Base-by-base conservation (phyloP, 75 land plant genomes). In the Cryptomeria japonica region DNA sequence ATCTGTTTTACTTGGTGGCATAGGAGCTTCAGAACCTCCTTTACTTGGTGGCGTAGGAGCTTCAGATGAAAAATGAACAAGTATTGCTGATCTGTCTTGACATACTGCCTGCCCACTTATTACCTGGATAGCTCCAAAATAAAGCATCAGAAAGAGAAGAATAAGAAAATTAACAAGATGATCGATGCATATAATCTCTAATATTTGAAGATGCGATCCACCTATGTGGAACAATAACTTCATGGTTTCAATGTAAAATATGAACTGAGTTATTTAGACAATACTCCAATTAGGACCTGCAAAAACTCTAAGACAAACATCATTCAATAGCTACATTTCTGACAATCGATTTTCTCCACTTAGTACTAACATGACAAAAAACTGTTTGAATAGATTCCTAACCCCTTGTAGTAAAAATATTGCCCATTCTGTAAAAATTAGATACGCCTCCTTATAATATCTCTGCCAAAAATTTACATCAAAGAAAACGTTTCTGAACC, bases 101-200 rank as follows among this genome's bases (percentile, higher is more conserved):
- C 8, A 79, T 7, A 79, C 16, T 79, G 82, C 28, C 82, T 79
- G 44, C 82, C 82, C 82, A 79, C 44, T 79, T 79, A 79, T 79
- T 79, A 6, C 82, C 46, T 79, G 82, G 25, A 38, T 39, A 79
- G 22, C 46, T 51, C 55, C 55, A 49, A 49, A 49, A 9, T 9
- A 49, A 49, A 49, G 51, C 11, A 51, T 15, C 19, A 39, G 25
- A 79, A 79, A 1, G 22, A 39, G 5, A 39, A 79, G 38, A 79
- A 39, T 39, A 18, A 39, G 22, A 39, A 39, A 79, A 78, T 78
- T 4, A 38, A 39, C 82, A 38, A 18, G 38, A 18, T 37, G 6
- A 8, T 39, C 44, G 6, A 68, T 22, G 72, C 16, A 25, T 19
- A 64, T 5, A 18, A 19, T 19, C 28, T 1, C 28, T 64, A 64